Percentiles rank a stretch among this genome's conserved stretches.
These are phyloP conservation scores for Grosmannia serpens DNA, from an alignment of 2,329 filamentous ascomycete species.

Conservation along the genomic window DNA sequence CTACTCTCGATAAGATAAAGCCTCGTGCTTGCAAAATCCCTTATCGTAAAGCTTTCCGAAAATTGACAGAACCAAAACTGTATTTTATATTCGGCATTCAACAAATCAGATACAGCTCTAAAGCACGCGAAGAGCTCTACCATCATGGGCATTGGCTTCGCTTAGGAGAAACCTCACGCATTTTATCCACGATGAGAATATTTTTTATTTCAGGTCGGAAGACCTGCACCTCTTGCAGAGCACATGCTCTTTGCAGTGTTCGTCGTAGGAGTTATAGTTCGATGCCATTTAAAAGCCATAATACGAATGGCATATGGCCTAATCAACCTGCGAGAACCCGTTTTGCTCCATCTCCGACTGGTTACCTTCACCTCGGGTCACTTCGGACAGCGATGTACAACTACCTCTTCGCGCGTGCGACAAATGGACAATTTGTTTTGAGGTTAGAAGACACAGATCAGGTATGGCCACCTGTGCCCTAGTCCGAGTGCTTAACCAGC, in stretches of 20 bases:
- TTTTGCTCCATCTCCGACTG: constrained; percentile 92
- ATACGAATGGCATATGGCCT: constrained; percentile 14
- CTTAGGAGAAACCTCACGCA: not conserved
- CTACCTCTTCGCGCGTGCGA: constrained; percentile 78
- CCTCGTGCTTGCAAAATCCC: not conserved
- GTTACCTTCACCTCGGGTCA: constrained; percentile 84
- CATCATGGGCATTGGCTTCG: not conserved
- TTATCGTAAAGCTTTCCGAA: not conserved
- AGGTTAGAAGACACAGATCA: constrained; percentile 94
- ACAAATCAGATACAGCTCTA: not conserved
- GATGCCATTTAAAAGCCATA: not conserved
- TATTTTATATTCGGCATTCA: not conserved
- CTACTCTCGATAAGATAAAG: not conserved
- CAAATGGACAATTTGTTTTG: constrained; percentile 80
- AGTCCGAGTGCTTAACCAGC: not conserved
- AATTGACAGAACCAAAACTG: not conserved
- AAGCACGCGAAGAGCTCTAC: not conserved
- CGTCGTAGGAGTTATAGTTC: not conserved
- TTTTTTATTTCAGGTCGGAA: not conserved
- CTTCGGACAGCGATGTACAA: constrained; percentile 92
- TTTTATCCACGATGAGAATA: not conserved
- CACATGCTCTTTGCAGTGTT: not conserved
- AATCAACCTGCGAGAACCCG: constrained; percentile 59
- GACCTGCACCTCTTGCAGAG: not conserved
- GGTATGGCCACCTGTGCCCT: constrained; percentile 30